A percentile compares a stretch with the other conserved stretches of the same genome.
These are phyloP conservation scores for Lasiodiplodia hormozganensis DNA, from an alignment of 2,329 filamentous ascomycete genomes.

Conservation along the genomic window DNA sequence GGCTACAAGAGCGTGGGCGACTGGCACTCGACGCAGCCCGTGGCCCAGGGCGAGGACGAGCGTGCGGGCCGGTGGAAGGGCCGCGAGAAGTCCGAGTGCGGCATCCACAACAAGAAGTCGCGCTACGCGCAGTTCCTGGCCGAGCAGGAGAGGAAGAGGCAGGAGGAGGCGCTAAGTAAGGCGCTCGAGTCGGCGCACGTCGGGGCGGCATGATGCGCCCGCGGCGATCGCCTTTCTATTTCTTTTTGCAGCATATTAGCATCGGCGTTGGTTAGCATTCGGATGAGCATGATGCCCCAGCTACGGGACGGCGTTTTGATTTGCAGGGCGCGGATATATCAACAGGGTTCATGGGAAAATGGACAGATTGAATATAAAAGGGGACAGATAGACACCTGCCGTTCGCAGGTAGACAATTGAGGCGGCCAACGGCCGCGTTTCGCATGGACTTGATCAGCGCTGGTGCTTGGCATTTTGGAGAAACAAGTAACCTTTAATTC, in stretches of 20 bases:
- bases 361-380: constrained; percentile 5
- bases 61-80: constrained; percentile 97
- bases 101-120: constrained; percentile 97
- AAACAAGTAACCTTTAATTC: constrained; percentile 28
- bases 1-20: constrained; percentile 99
- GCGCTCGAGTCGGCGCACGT: constrained; percentile 28
- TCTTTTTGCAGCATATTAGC: constrained; percentile 37
- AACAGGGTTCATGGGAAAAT: constrained; percentile 14
- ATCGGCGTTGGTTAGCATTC: constrained; percentile 38
- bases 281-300: constrained; percentile 27
- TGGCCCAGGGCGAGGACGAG: constrained; percentile 92
- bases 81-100: constrained; percentile 93
- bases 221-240: constrained; percentile 2
- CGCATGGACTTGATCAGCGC: constrained; percentile 19
- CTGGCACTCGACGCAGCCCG: constrained; percentile 94
- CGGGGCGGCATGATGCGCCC: constrained; percentile 14
- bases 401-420: constrained; percentile 3
- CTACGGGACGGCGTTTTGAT: constrained; percentile 25
- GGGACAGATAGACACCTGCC: constrained; percentile 4
- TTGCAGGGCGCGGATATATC: constrained; percentile 23
- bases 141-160: constrained; percentile 72
- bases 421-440: constrained; percentile 20
- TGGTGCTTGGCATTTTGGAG: constrained; percentile 22
- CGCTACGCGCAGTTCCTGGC: constrained; percentile 86
- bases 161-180: constrained; percentile 29